Evolutionary conservation across 78 protist species (phyloP).

Genomic region (Polysphondylium violaceum): DNA sequence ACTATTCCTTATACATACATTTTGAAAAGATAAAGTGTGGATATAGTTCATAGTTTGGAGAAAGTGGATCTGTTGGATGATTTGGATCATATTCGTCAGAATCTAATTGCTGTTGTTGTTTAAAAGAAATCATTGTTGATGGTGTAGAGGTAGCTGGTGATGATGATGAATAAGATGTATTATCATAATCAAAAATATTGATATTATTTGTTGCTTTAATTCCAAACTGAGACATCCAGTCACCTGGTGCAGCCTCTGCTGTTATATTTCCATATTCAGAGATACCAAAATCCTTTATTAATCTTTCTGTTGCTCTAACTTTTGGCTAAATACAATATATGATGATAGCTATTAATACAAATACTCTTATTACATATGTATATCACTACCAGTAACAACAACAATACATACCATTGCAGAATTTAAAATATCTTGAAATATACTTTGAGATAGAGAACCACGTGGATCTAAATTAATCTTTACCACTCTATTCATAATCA

Average conservation of each 20-base stretch:
- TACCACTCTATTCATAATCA: background rate
- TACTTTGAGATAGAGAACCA: background rate
- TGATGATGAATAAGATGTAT: background rate
- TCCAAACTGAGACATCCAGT: conserved; percentile 54
- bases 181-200: background rate
- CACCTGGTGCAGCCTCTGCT: background rate
- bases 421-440: conserved; percentile 1
- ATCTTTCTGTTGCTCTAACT: background rate
- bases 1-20: background rate
- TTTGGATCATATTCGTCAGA: conserved; percentile 25
- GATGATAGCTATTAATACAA: background rate
- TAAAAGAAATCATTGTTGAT: background rate
- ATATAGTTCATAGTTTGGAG: conserved; percentile 25
- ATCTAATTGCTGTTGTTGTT: background rate
- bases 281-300: conserved; percentile 38
- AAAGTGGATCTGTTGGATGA: conserved; percentile 45
- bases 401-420: background rate
- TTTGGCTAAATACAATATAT: no score
- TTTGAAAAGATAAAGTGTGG: conserved; percentile 46
- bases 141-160: conserved; percentile 20
- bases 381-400: background rate
- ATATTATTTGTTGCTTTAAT: background rate
- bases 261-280: conserved; percentile 26
- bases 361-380: no score
- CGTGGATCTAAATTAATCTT: conserved; percentile 13